Base-by-base conservation (phyloP, 495 filamentous ascomycete genomes). In the Talaromyces nanjingensis region DNA sequence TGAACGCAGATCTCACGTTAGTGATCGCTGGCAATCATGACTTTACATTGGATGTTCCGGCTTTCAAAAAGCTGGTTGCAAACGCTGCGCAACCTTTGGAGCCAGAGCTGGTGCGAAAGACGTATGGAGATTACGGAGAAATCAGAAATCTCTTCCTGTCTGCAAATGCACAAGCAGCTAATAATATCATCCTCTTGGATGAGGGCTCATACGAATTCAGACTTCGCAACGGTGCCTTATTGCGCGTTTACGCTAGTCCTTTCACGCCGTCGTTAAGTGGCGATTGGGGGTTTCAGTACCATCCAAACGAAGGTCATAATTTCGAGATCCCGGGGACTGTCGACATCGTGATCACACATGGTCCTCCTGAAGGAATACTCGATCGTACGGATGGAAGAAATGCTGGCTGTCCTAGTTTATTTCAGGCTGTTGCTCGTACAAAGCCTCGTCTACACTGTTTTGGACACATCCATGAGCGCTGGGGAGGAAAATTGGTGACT, bases 1-100 rank as follows among this genome's bases (percentile, higher is more conserved):
- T 87, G 58, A 68, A 86, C 7, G 86, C 88, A 0, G 82, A 84
- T 2, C 73, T 90, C 4, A 91, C 91, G 60, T 72, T 92, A 11
- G 83, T 88, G n/a, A 91, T 92, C 49, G 84, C 88, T 16, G 87
- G 89, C 0, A 91, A 91, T 69, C 88, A 91, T 65, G 87, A 91
- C 65, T 83, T 86, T 58, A 82, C 83, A 0, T 77, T 91, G 47
- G 87, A 91, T 61, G 67, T 65, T 2, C 67, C 74, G 2, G 34
- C 47, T 11, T 79, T 76, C 34, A 59, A 71, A 22, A 64, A 60
- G 33, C 73, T 81, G 37, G 69, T 76, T 2, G 64, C 63, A n/a
- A 71, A 76, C 7, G 69, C 63, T 20, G 45, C 39, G 11, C 64
- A 65, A 31, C 53, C 66, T 6, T 52, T 76, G 12, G 73, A 78